A percentile compares a stretch with the other conserved stretches of the same genome.
These are phyloP conservation scores for Cutaneotrichosporon sp. DNA, from an alignment of 1,284 basidiomycete genomes.

Conservation along the genomic window DNA sequence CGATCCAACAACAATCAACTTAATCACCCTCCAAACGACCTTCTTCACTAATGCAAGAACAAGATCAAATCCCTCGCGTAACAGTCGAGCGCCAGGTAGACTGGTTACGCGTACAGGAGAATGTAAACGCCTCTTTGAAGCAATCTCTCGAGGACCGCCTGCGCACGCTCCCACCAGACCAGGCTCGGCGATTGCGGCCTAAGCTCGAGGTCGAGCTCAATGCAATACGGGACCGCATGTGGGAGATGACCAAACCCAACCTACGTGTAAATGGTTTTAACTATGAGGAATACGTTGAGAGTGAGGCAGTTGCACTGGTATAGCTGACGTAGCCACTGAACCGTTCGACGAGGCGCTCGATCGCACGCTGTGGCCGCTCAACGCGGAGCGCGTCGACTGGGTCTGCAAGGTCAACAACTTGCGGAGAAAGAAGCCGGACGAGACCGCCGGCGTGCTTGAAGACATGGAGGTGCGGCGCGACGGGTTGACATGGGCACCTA, in stretches of 20 bases:
- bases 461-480: slow-evolving; percentile 57
- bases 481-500: slow-evolving; percentile 51
- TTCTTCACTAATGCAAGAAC: not conserved
- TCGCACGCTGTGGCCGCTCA: slow-evolving; percentile 67
- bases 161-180: slow-evolving; percentile 37
- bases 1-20: not conserved
- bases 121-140: slow-evolving; percentile 32
- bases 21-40: not conserved
- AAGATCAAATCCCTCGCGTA: slow-evolving; percentile 21
- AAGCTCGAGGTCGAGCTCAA: slow-evolving; percentile 43
- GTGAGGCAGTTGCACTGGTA: slow-evolving; percentile 23
- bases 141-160: slow-evolving; percentile 39
- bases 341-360: slow-evolving; percentile 77
- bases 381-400: slow-evolving; percentile 66
- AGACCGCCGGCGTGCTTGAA: slow-evolving; percentile 58
- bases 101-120: slow-evolving; percentile 47
- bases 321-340: slow-evolving; percentile 61
- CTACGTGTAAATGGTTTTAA: slow-evolving; percentile 75
- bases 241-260: slow-evolving; percentile 66
- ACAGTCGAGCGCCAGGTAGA: slow-evolving; percentile 44
- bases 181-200: slow-evolving; percentile 36
- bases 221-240: slow-evolving; percentile 42
- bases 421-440: slow-evolving; percentile 60
- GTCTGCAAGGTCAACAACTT: slow-evolving; percentile 65
- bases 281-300: slow-evolving; percentile 63